These are phyloP conservation scores for Acer saccharum DNA, from an alignment of 345 rosid species.

Conservation along the genomic window DNA sequence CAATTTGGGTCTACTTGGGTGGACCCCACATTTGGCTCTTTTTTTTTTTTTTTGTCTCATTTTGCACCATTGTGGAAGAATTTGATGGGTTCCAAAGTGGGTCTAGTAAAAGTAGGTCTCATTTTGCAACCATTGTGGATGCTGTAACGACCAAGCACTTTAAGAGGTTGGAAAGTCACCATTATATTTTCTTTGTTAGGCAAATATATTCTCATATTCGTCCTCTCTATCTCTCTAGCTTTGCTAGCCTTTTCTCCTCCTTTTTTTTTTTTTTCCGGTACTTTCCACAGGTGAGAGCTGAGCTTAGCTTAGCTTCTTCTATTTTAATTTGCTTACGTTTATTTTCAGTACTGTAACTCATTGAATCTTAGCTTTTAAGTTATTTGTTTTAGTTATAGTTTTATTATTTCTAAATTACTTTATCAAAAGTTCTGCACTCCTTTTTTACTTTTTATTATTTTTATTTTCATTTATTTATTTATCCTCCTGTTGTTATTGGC, in stretches of 20 bases:
- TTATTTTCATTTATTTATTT: neutral
- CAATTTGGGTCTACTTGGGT: too few relatives aligned
- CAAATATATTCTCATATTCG: too few relatives aligned
- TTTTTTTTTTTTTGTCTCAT: too few relatives aligned
- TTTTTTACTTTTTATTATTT: neutral
- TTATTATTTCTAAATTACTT: conserved; percentile 20
- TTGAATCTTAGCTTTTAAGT: conserved; percentile 61
- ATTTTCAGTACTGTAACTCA: conserved; percentile 17
- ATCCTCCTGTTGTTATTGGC: conserved; percentile 23
- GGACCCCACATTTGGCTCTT: too few relatives aligned
- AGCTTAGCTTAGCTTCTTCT: neutral
- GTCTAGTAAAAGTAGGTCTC: too few relatives aligned
- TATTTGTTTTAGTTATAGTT: conserved; percentile 24
- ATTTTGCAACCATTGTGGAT: too few relatives aligned
- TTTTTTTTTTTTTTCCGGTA: conserved; percentile 6
- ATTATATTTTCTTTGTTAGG: too few relatives aligned
- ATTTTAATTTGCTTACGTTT: conserved; percentile 6
- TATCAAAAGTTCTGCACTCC: conserved; percentile 20
- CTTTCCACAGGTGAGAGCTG: conserved; percentile 9
- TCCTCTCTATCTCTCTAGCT: neutral
- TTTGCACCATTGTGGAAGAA: too few relatives aligned
- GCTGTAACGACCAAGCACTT: too few relatives aligned
- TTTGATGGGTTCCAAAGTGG: too few relatives aligned
- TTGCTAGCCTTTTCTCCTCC: conserved; percentile 9
- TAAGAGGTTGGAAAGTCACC: too few relatives aligned